Conservation (phyloP, 352 stramenopile species). For the Phytophthora hibernalis region DNA sequence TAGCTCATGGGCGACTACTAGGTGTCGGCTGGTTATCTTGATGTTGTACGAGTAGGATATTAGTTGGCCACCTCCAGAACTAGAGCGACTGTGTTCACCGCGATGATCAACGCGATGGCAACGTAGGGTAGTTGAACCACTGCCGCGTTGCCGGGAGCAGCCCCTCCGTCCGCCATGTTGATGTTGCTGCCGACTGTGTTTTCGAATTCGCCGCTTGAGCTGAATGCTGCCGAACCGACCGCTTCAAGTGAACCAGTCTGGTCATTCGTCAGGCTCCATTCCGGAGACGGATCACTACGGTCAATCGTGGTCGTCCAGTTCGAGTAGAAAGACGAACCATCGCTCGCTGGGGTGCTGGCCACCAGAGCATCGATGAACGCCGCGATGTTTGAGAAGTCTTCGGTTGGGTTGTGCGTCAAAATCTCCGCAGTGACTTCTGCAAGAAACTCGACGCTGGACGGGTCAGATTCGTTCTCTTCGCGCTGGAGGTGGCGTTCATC, state of each 20-base stretch:
- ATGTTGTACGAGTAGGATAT: neutral
- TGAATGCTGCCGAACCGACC: neutral
- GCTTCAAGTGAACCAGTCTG: slow-evolving; percentile 5
- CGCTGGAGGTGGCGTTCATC: slow-evolving; percentile 10
- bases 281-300: slow-evolving; percentile 3
- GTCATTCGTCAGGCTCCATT: slow-evolving; percentile 1
- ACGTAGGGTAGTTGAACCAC: neutral
- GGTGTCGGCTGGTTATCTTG: neutral
- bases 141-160: neutral
- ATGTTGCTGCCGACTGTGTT: slow-evolving; percentile 5
- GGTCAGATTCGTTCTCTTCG: slow-evolving; percentile 8
- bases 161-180: slow-evolving; percentile 19
- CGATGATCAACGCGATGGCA: neutral
- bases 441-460: slow-evolving; percentile 12
- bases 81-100: slow-evolving; percentile 1
- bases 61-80: neutral
- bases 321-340: slow-evolving; percentile 8
- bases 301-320: slow-evolving; percentile 12
- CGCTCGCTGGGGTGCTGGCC: neutral
- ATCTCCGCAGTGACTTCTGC: neutral
- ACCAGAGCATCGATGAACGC: slow-evolving; percentile 21
- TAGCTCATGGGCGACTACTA: neutral
- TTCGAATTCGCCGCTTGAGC: slow-evolving; percentile 3
- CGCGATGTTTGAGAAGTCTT: slow-evolving; percentile 13
- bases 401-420: neutral